Conservation (phyloP, 768 basidiomycete genomes). For the Russula compacta region DNA sequence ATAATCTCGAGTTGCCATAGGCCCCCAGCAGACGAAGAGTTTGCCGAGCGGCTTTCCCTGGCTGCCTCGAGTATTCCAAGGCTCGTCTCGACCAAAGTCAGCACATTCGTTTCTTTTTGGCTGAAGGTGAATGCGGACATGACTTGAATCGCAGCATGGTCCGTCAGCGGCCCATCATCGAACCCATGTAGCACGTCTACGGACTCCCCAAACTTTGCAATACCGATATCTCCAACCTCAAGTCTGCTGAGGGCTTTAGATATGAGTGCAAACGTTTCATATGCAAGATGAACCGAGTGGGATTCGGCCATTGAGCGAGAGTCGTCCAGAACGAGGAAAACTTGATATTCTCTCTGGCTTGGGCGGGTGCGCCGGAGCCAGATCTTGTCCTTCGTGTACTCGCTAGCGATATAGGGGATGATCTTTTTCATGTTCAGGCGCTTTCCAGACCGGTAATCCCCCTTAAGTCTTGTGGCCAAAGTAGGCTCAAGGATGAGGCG, state of each 20-base stretch:
- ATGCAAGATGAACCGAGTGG: constrained; percentile 87
- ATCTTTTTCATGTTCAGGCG: constrained; percentile 98
- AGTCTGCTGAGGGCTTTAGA: constrained; percentile 83
- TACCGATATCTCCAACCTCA: constrained; percentile 90
- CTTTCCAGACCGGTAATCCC: constrained; percentile 97
- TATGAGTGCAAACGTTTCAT: constrained; percentile 86
- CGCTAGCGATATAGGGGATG: constrained; percentile 94
- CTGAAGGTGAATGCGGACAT: constrained; percentile 82
- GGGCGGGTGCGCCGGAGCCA: constrained; percentile 95
- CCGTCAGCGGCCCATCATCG: constrained; percentile 69
- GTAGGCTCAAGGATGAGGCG: constrained; percentile 96
- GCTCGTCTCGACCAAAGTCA: constrained; percentile 71
- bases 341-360: constrained; percentile 90
- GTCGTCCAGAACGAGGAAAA: constrained; percentile 91
- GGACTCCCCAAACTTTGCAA: constrained; percentile 81
- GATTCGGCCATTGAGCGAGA: constrained; percentile 95
- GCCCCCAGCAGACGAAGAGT: constrained; percentile 62
- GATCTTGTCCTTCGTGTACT: constrained; percentile 99
- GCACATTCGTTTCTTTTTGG: constrained; percentile 83
- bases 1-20: constrained; percentile 98
- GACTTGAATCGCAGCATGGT: constrained; percentile 70
- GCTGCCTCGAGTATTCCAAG: constrained; percentile 68
- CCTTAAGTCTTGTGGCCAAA: constrained; percentile 83
- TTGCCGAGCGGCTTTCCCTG: constrained; percentile 51
- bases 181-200: constrained; percentile 89